Base-by-base conservation (phyloP, 257 asterid species). In the Solanum tacnaense region DNA sequence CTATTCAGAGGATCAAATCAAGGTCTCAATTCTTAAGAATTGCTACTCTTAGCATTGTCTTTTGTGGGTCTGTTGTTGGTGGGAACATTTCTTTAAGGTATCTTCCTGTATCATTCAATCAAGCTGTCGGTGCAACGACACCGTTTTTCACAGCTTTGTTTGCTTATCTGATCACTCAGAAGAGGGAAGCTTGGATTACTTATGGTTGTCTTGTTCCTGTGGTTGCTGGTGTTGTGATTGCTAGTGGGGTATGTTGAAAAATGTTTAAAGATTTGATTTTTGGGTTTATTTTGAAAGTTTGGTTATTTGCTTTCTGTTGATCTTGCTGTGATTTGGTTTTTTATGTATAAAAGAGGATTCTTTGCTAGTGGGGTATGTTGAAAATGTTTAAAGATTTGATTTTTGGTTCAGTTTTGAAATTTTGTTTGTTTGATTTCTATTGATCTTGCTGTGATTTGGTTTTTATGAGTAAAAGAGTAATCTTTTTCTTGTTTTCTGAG, bases 81-180 rank as follows among this genome's bases (percentile, higher is more conserved):
- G 92, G 92, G 15, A 90, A 90, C 73, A 70, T 90, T 70, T 89
- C 91, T 65, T 62, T 90, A 15, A 89, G 88, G 79, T 90, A 89
- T 46, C 85, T 90, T 68, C 91, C 92, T 25, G 91, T 90, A 27
- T 89, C 91, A 35, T 90, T 90, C 35, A 90, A 84, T 82, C 91
- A 89, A 60, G 92, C 92, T 34, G 88, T 90, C 8, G 92, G 92
- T 18, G 92, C 92, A 31, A 90, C 92, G 3, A 90, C 92, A n/a
- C 92, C 92, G 0, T 90, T 90, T 52, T 90, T 89, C 70, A 90
- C 92, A 11, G 92, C 92, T 5, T 88, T 90, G 36, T 87, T 90
- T 81, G 92, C 92, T 39, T 89, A 89, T 68, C 36, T 90, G 49
- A 90, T 90, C 56, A 90, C 92, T 3, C 67, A 70, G 23, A 90